Evolutionary conservation across 2,329 filamentous ascomycete species (phyloP).

Genomic region (Colletotrichum sp.): DNA sequence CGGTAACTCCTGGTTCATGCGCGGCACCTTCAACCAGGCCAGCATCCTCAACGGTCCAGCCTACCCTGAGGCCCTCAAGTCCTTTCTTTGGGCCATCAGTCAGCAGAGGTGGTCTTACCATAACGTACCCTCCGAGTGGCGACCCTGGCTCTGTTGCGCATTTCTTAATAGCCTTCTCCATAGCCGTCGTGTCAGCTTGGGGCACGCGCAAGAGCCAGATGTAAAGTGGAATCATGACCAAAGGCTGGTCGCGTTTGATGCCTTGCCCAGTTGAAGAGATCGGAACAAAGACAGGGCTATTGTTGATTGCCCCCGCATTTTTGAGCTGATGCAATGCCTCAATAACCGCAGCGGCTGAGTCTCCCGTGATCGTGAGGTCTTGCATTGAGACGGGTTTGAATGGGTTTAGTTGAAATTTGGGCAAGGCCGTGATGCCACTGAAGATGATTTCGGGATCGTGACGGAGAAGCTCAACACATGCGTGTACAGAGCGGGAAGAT

Average conservation of each 20-base stretch:
- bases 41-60: background rate
- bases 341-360: background rate
- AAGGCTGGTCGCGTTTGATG: background rate
- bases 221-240: background rate
- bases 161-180: background rate
- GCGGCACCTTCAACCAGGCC: background rate
- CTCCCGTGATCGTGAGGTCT: background rate
- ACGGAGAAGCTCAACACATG: background rate
- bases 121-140: background rate
- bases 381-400: conserved; percentile 1
- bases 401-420: background rate
- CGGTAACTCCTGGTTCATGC: background rate
- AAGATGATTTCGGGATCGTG: background rate
- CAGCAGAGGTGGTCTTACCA: background rate
- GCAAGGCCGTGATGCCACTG: background rate
- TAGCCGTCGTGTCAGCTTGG: background rate
- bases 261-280: background rate
- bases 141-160: background rate
- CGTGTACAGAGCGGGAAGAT: background rate
- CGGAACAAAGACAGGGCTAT: background rate
- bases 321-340: background rate
- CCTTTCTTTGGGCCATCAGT: background rate
- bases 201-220: background rate
- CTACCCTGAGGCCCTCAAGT: background rate
- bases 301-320: background rate